Evolutionary conservation across 164 flowering plant genomes (phyloP), one percentile per base, ranked within the genome.

Genomic region (Echeveria elegans): DNA sequence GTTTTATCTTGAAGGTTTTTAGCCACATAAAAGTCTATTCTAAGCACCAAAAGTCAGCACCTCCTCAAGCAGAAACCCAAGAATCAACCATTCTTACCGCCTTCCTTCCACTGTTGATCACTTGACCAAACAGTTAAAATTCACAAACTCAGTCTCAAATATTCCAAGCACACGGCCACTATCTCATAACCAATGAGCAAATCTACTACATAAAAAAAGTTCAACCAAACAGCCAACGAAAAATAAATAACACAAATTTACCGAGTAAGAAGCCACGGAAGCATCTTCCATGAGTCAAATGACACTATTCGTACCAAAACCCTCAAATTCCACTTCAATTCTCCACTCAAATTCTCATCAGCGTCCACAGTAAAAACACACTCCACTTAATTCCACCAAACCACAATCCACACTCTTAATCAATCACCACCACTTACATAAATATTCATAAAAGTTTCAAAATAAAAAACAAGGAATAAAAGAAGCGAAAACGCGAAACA

Each of bases 311-410:
- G 16, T 31, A 53, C 10, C 15, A 26, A 53, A 53, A 24, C 60
- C 60, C 18, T 53, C 60, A 3, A 14, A 53, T 1, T 53, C 10
- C 26, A 50, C n/a, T 23, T 9, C 11, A 50, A 21, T 50, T 6
- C 28, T 50, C 56, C 21, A 50, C 5, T 21, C 28, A 0, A 10
- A 24, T 15, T n/a, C 45, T 53, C 60, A 28, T 12, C 16, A 11
- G 32, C 61, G 2, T 14, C 16, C 30, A 53, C 29, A 12, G 16
- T 56, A 26, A 12, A 28, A 26, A 26, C 61, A 29, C 32, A 56
- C 6, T 56, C 61, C 31, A 56, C 61, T 32, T 56, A 56, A 56
- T 56, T 56, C 61, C 24, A 5, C 56, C n/a, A 50, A 50, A n/a
- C n/a, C 59, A 52, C 59, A 52, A 23, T 21, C 28, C 31, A 15